Base-by-base conservation (phyloP, 129 eudicot genomes). In the Saposhnikovia divaricata region DNA sequence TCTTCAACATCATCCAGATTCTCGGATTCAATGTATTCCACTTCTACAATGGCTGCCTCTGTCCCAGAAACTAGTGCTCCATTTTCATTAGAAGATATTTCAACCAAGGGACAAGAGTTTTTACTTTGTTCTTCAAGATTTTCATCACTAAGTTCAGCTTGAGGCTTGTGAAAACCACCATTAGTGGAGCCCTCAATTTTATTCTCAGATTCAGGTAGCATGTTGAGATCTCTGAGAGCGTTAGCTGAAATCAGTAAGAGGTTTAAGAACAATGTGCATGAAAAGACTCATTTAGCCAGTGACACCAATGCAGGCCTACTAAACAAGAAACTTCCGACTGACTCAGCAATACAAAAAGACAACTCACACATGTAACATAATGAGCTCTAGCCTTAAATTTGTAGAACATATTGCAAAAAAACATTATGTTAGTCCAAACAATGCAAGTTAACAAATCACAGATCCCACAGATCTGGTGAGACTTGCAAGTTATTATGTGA, bases 1-100 rank as follows among this genome's bases (percentile, higher is more conserved):
- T 92, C 90, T 81, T 92, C 90, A 21, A 92, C 84, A 89, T 90
- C 93, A 79, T 84, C 77, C 79, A 92, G 77, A 81, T 90, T 81
- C 69, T 88, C 97, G 72, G 97, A 90, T 65, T 88, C 96, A 71
- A 92, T 83, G 87, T 90, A 92, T 77, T 92, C 97, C 16, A 92
- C 91, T 87, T 92, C 97, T 74, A 81, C 66, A 82, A 40, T 87
- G 7, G 84, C 86, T 79, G 57, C 82, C 28, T 83, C 92, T 45
- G 66, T 80, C 43, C n/a, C 85, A 83, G 82, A 70, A 82, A 79
- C 81, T 59, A 80, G 86, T 65, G 43, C 76, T 68, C 55, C 89
- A 51, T 74, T 84, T 76, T 80, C 88, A 80, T 80, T 82, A 2
- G 37, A n/a, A 43, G 85, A 78, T 66, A 84, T 81, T 78, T 80